Conservation (phyloP, 1,284 basidiomycete genomes). For the Pseudomicrostroma phylloplanum region DNA sequence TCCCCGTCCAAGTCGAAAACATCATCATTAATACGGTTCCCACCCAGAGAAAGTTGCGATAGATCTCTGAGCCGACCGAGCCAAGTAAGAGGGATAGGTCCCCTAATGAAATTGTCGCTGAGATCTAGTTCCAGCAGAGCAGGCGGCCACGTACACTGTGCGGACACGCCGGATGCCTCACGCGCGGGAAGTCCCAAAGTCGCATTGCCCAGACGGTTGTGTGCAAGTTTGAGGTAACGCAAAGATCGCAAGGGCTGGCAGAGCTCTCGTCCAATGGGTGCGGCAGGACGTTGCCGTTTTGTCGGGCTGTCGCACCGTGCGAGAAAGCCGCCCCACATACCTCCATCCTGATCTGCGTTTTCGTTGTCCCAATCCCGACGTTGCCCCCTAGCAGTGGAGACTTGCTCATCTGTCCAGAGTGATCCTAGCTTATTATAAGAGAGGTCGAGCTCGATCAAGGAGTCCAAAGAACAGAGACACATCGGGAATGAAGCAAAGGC, state of each 20-base stretch:
- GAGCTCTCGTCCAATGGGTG: not conserved
- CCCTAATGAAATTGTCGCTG: constrained; percentile 33
- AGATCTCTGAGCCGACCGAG: constrained; percentile 18
- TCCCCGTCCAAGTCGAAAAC: constrained; percentile 20
- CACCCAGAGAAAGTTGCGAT: constrained; percentile 30
- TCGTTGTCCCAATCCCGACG: constrained; percentile 27
- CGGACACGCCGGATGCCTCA: constrained; percentile 8
- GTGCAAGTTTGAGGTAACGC: constrained; percentile 28
- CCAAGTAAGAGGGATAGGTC: constrained; percentile 25
- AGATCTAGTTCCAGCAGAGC: constrained; percentile 28
- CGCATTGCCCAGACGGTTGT: constrained; percentile 32
- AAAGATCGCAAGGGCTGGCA: constrained; percentile 23
- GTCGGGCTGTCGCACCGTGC: constrained; percentile 9
- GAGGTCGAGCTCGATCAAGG: constrained; percentile 37
- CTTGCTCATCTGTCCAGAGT: constrained; percentile 28
- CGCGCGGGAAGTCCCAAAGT: constrained; percentile 23
- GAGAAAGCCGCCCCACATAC: constrained; percentile 32
- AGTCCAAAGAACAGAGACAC: constrained; percentile 30
- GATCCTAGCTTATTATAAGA: constrained; percentile 35
- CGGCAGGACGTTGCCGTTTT: constrained; percentile 16
- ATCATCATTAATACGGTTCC: constrained; percentile 37
- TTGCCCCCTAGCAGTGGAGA: constrained; percentile 17
- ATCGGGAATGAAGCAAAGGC: constrained; percentile 27
- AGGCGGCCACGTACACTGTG: constrained; percentile 14
- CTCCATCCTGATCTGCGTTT: constrained; percentile 23